Conservation (phyloP, 2,329 filamentous ascomycete species). For the Exophiala oligosperma region DNA sequence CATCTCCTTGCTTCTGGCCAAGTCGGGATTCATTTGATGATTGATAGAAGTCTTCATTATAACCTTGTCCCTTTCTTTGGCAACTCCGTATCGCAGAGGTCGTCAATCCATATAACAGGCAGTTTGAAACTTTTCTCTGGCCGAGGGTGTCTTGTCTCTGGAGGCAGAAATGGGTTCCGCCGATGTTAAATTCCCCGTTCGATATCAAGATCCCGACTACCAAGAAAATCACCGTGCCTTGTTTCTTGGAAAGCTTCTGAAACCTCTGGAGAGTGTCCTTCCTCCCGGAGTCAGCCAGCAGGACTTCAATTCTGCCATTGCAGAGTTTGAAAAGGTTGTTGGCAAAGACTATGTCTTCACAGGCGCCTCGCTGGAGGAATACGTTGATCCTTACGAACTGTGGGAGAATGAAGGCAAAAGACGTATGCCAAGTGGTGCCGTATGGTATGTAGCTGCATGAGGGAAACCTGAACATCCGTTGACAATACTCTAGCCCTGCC, state of each 20-base stretch:
- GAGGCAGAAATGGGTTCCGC: constrained; percentile 7
- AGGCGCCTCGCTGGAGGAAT: constrained; percentile 17
- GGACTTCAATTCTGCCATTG: constrained; percentile 11
- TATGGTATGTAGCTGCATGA: constrained; percentile 10
- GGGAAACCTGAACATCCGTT: not conserved
- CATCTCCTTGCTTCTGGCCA: not conserved
- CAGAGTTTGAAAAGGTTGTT: constrained; percentile 11
- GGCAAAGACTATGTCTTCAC: constrained; percentile 12
- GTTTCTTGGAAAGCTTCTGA: constrained; percentile 8
- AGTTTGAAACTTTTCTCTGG: too few relatives aligned
- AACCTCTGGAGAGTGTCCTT: constrained; percentile 13
- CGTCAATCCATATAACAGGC: too few relatives aligned
- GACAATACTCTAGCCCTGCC: constrained; percentile 5
- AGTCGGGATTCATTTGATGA: not conserved
- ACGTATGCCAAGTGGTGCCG: constrained; percentile 21
- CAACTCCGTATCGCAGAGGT: too few relatives aligned
- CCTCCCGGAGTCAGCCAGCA: constrained; percentile 17
- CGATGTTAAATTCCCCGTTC: constrained; percentile 12
- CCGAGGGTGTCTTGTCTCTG: not conserved
- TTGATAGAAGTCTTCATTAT: too few relatives aligned
- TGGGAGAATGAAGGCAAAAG: constrained; percentile 21
- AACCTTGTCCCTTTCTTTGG: too few relatives aligned
- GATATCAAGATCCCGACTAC: constrained; percentile 22
- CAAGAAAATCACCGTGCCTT: constrained; percentile 16
- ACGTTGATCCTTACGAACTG: constrained; percentile 23